Percentiles rank a stretch among this genome's conserved stretches.
Evolutionary conservation across 805 yeast species (phyloP).

Genomic region (Candida golubevii): DNA sequence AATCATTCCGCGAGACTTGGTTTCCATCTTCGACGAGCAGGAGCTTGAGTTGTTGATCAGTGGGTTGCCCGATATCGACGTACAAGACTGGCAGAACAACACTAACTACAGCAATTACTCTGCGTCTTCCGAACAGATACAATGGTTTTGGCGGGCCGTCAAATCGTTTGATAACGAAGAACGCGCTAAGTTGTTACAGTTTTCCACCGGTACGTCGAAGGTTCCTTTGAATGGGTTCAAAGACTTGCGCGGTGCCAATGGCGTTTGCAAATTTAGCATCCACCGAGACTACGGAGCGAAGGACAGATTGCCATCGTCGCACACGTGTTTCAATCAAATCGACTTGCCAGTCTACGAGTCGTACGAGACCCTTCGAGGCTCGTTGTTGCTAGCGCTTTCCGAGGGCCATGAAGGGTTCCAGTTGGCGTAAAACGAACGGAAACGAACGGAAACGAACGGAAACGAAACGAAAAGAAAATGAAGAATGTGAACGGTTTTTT

Average conservation of each 20-base stretch:
- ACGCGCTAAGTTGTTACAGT: conserved; percentile 88
- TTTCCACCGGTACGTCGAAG: conserved; percentile 95
- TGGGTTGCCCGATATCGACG: conserved; percentile 94
- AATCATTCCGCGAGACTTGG: conserved; percentile 76
- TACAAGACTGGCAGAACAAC: conserved; percentile 91
- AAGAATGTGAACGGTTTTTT: too few species aligned
- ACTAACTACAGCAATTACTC: conserved; percentile 78
- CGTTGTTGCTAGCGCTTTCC: conserved; percentile 76
- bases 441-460: neutral
- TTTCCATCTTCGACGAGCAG: conserved; percentile 89
- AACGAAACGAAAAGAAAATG: too few species aligned
- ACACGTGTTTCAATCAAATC: conserved; percentile 94
- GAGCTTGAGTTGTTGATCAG: conserved; percentile 89
- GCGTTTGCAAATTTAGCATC: conserved; percentile 79
- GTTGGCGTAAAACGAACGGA: conserved; percentile 45
- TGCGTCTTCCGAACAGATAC: conserved; percentile 78
- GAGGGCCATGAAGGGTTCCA: conserved; percentile 98
- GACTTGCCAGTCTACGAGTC: conserved; percentile 90
- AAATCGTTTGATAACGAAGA: conserved; percentile 91
- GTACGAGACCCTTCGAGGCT: conserved; percentile 79
- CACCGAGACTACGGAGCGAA: conserved; percentile 84
- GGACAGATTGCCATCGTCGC: conserved; percentile 90
- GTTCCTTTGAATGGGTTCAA: conserved; percentile 94
- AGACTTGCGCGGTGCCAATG: conserved; percentile 83
- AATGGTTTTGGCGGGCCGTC: conserved; percentile 98